Evolutionary conservation across 257 asterid genomes (phyloP).

Genomic region (Verbascum thapsus): DNA sequence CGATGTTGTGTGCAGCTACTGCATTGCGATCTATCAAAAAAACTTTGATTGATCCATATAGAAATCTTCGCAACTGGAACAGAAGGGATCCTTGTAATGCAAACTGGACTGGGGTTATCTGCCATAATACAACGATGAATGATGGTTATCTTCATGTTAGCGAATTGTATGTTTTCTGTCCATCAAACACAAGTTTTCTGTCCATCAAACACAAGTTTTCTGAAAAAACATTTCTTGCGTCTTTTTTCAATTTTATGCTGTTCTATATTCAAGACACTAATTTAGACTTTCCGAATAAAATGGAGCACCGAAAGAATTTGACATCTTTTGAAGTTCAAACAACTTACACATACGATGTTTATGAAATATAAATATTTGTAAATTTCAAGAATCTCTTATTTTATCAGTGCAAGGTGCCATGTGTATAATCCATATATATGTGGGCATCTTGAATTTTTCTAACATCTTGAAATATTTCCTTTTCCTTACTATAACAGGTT

Average conservation of each 20-base stretch:
- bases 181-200: neutral
- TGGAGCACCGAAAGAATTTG: neutral
- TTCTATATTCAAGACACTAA: neutral
- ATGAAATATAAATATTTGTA: neutral
- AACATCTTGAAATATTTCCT: neutral
- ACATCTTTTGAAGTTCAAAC: neutral
- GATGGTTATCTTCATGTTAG: conserved; percentile 69
- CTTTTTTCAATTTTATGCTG: conserved; percentile 1
- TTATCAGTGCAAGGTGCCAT: neutral
- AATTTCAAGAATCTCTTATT: neutral
- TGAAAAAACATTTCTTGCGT: neutral
- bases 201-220: neutral
- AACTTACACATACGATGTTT: neutral
- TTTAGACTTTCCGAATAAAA: neutral
- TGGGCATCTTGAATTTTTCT: conserved; percentile 5
- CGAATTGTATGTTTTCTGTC: conserved; percentile 65
- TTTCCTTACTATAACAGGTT: conserved; percentile 41
- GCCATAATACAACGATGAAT: conserved; percentile 51
- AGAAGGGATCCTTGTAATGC: conserved; percentile 74
- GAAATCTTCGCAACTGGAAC: conserved; percentile 59
- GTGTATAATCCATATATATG: neutral
- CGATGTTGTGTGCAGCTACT: conserved; percentile 47
- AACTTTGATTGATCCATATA: conserved; percentile 55
- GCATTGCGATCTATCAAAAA: conserved; percentile 59
- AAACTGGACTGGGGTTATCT: conserved; percentile 68